Percentiles rank a stretch among this genome's conserved stretches.
phyloP scores from a whole-genome alignment of 495 filamentous ascomycete genomes.

The Neurospora hispaniola region DNA sequence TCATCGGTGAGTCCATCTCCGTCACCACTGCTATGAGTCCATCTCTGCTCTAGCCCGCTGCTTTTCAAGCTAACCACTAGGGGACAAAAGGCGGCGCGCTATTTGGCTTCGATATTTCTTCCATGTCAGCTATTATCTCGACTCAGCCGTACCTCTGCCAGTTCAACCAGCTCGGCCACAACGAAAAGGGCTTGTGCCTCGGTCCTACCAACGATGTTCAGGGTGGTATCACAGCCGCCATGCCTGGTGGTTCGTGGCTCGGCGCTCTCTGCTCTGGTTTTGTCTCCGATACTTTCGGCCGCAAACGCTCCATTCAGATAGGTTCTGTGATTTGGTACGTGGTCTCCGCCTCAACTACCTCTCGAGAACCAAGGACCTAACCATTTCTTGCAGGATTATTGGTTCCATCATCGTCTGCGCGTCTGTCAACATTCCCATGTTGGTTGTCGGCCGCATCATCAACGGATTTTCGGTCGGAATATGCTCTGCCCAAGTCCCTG shows the following conservation, averaged over 20 bases:
- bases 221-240: slow-evolving; percentile 56
- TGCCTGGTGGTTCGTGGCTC: slow-evolving; percentile 69
- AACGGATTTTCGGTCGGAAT: slow-evolving; percentile 70
- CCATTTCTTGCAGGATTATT: slow-evolving; percentile 21
- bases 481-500: slow-evolving; percentile 68
- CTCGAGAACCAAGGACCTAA: not conserved
- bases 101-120: slow-evolving; percentile 75
- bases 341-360: not conserved
- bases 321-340: slow-evolving; percentile 54
- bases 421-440: slow-evolving; percentile 62
- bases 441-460: slow-evolving; percentile 64
- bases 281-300: slow-evolving; percentile 55
- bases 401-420: slow-evolving; percentile 63
- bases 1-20: slow-evolving; percentile 37
- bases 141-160: slow-evolving; percentile 53
- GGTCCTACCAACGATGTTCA: slow-evolving; percentile 40
- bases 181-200: slow-evolving; percentile 29
- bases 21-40: not conserved
- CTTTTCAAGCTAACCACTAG: slow-evolving; percentile 14
- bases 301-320: slow-evolving; percentile 55
- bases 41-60: no score
- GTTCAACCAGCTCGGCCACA: slow-evolving; percentile 43
- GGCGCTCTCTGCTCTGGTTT: slow-evolving; percentile 58
- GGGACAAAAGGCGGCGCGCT: slow-evolving; percentile 52
- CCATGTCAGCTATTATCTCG: slow-evolving; percentile 68